Base-by-base conservation (phyloP, 768 basidiomycete genomes). In the Strobilomyces dryophilus region DNA sequence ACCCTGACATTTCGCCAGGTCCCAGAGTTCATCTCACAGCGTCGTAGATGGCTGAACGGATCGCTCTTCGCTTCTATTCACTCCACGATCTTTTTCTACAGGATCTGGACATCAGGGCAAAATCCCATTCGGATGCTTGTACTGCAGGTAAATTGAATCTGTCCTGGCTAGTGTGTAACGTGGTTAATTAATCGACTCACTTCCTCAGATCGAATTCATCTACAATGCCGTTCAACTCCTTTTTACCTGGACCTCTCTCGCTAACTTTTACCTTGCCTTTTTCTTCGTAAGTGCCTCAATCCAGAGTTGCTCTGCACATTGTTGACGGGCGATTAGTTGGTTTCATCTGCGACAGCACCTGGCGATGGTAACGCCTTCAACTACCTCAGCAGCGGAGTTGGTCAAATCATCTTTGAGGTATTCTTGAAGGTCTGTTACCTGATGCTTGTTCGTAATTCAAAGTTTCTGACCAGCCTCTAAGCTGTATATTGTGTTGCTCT, bases 61-160 rank as follows among this genome's bases (percentile, higher is more conserved):
- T 95, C 92, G 3, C 77, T 97, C 20, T 97, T 97, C 64, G 94
- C 93, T 14, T 92, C 89, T 2, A 83, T 95, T 48, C 95, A 98
- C 65, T 91, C 95, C 0, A 89, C 94, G 0, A 80, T 92, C 18
- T 94, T 94, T 73, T 88, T 85, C 71, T 85, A 82, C 71, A 84
- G 86, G 63, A 89, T 98, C 52, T 92, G 90, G 87, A 81, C 85
- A 3, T 93, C 92, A 8, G 90, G 92, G n/a, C 95, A 98, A 69
- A 84, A 84, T 63, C 79, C 87, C 65, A 83, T 90, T 76, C 81
- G 92, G 54, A 95, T 91, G 75, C 75, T 89, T 53, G 68, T 85
- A 32, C 79, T 98, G 27, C 83, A 74, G 67, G 76, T 69, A 46
- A 26, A 2, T 54, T 61, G 8, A 40, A 3, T 31, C 43, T n/a